Conservation (phyloP, 2,329 filamentous ascomycete genomes). For the Orbilia oligospora region DNA sequence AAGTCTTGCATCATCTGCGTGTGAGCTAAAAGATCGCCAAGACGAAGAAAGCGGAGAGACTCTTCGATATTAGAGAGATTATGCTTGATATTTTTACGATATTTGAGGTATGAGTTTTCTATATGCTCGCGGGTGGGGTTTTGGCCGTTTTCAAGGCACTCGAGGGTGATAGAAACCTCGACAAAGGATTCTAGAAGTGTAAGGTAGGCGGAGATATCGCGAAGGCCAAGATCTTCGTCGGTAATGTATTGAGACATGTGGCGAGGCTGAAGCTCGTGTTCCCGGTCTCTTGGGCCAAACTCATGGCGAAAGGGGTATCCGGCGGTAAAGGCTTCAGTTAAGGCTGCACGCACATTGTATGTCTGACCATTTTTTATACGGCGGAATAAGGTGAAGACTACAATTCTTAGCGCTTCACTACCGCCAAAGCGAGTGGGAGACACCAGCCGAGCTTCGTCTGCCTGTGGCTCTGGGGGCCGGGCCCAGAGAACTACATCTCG, state of each 20-base stretch:
- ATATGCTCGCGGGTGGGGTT: constrained; percentile 47
- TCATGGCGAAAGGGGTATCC: constrained; percentile 52
- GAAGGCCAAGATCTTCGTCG: constrained; percentile 46
- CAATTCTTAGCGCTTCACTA: constrained; percentile 47
- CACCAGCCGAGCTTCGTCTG: constrained; percentile 38
- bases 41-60: constrained; percentile 45
- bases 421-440: constrained; percentile 50
- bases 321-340: constrained; percentile 43
- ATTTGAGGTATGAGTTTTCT: constrained; percentile 53
- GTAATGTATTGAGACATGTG: constrained; percentile 22
- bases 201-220: constrained; percentile 58
- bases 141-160: constrained; percentile 51
- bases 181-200: constrained; percentile 54
- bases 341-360: constrained; percentile 41
- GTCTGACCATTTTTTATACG: constrained; percentile 52
- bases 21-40: constrained; percentile 40
- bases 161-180: constrained; percentile 43
- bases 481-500: constrained; percentile 50
- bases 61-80: constrained; percentile 53
- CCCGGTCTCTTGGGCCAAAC: constrained; percentile 38
- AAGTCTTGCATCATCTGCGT: constrained; percentile 60
- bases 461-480: constrained; percentile 29
- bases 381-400: constrained; percentile 51
- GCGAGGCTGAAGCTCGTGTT: constrained; percentile 19
- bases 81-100: constrained; percentile 55